Evolutionary conservation across 306 rosid species (phyloP), one percentile per base, ranked within the genome.

Genomic region (Ochetophila trinervis): DNA sequence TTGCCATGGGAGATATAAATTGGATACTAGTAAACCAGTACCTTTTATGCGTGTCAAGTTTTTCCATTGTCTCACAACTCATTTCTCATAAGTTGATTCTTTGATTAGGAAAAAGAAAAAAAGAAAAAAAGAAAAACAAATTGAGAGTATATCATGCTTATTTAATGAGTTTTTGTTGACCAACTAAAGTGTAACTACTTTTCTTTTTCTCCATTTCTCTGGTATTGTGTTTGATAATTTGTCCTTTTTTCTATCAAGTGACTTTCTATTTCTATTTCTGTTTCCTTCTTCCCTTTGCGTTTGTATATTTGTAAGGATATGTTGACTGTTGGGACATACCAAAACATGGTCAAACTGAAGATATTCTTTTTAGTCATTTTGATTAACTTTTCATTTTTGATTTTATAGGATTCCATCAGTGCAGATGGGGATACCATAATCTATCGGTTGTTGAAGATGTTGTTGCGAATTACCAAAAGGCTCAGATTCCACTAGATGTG

Each of bases 351-450:
- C 8, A 50, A 50, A 16, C 3, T 37, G 44, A 10, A 37, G 10
- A 4, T 4, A 50, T 50, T 17, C 20, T 15, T 1, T 14, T 50
- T 61, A 2, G 21, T 63, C 63, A 21, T 52, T 44, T 55, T 42
- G 11, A 20, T 42, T 63, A 23, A 27, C 18, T 24, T 22, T 30
- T 60, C 7, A 1, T 64, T 14, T 75, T 66, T 74, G 77, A 50
- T 18, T 35, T 34, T 71, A 23, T 72, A 93, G 98, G 98, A 70
- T 93, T 93, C 83, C 98, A 93, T 71, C 98, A 93, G 70, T 93
- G 97, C 80, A 87, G 96, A 86, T 90, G 97, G 97, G 98, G 98
- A 64, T 93, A 93, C 83, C 98, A 89, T 76, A 93, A 93, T 74
- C 75, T 93, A 58, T 93, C 98, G 18, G 97, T 93, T 22, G 85